Evolutionary conservation across 768 basidiomycete species (phyloP), one percentile per base, ranked within the genome.

Genomic region (Kwoniella europaea): DNA sequence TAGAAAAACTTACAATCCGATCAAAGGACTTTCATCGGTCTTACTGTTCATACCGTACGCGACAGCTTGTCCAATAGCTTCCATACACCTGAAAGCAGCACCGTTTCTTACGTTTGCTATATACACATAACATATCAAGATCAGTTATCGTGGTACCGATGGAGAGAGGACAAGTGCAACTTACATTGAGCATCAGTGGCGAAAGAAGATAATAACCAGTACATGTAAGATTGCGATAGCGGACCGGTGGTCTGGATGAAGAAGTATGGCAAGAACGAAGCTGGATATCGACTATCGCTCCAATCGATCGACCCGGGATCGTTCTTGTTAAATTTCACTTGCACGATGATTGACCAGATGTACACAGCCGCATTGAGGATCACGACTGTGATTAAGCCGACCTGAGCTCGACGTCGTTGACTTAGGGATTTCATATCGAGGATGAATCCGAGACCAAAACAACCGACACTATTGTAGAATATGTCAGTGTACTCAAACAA

Each of bases 151-250:
- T 27, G 27, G 13, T 65, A 16, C 59, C 9, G 35, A 55, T 3
- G 13, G n/a, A 55, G n/a, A 15, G n/a, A 42, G 15, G 7, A 15
- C 35, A 18, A 9, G 18, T 35, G 12, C 20, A 9, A 58, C 65
- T 67, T 46, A 67, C 65, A 56, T 41, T 74, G 65, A 35, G 74
- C 65, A 50, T 77, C 76, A 24, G 71, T 72, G 7, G 73, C 63
- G 59, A 79, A 81, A 18, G 67, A 63, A n/a, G 65, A 71, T 54
- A 79, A 29, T n/a, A 81, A 60, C 76, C 76, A 79, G 72, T 81
- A 81, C 63, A 78, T 56, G 50, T 69, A 71, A 10, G 69, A 56
- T 68, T 77, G 76, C 10, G 63, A 69, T 12, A 64, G 57, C 35
- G 64, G 73, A 22, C 74, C 74, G 16, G 71, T 72, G 1, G 65